Percentiles rank a stretch among this genome's conserved stretches.
Conservation (phyloP, 1,139 yeast species). For the Protomyces inouyei region DNA sequence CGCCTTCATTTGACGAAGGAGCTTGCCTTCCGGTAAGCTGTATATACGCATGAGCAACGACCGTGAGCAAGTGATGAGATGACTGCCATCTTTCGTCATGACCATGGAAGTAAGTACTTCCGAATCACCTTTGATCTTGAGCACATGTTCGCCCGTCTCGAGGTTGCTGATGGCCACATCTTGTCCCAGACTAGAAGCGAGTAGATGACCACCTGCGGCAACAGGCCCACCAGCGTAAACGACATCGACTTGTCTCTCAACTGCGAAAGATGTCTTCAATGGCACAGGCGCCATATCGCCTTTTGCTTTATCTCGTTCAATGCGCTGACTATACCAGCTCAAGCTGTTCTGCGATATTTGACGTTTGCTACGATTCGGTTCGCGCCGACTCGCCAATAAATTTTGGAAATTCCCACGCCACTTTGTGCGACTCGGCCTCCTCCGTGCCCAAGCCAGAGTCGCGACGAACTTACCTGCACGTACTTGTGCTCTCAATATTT, state of each 20-base stretch:
- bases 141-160: slow-evolving; percentile 53
- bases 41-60: slow-evolving; percentile 75
- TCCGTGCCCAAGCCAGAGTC: too few species aligned
- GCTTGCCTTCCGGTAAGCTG: slow-evolving; percentile 41
- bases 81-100: slow-evolving; percentile 69
- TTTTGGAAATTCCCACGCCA: too few species aligned
- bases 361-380: too few species aligned
- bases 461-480: too few species aligned
- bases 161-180: slow-evolving; percentile 68
- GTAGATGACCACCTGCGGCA: slow-evolving; percentile 60
- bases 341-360: too few species aligned
- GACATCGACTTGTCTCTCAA: slow-evolving; percentile 50
- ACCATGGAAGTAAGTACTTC: slow-evolving; percentile 71
- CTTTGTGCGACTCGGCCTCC: too few species aligned
- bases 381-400: too few species aligned
- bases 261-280: slow-evolving; percentile 26
- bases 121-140: slow-evolving; percentile 75
- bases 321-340: too few species aligned
- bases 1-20: slow-evolving; percentile 44
- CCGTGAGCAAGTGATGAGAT: slow-evolving; percentile 70
- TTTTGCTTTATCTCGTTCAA: too few species aligned
- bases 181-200: slow-evolving; percentile 78
- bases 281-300: slow-evolving; percentile 18
- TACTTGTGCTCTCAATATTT: too few species aligned
- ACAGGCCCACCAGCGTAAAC: slow-evolving; percentile 85